These are phyloP conservation scores for Microstegium vimineum DNA, from an alignment of 176 grass and related monocot species.

Conservation along the genomic window DNA sequence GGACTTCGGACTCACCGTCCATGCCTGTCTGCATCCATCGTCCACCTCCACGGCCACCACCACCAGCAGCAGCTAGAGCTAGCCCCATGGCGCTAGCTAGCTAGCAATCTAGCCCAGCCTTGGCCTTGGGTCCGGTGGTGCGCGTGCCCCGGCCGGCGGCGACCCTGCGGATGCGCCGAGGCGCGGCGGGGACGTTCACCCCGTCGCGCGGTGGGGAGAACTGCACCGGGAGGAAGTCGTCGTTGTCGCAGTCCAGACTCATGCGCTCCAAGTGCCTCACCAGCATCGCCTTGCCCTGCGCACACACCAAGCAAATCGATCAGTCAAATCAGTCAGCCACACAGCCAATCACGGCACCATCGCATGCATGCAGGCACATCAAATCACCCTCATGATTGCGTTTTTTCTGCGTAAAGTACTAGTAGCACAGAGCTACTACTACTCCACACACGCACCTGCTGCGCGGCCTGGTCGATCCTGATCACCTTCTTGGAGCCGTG, in stretches of 20 bases:
- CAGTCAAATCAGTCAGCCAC: background rate
- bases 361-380: background rate
- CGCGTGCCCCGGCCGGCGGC: too few species aligned
- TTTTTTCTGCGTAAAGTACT: background rate
- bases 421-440: too few species aligned
- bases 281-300: slow-evolving; percentile 39
- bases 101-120: background rate
- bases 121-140: too few species aligned
- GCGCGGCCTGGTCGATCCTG: slow-evolving; percentile 32
- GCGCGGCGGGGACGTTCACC: background rate
- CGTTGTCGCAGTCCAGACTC: slow-evolving; percentile 31
- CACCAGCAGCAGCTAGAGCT: background rate
- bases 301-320: too few species aligned
- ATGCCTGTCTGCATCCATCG: too few species aligned
- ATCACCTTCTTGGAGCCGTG: slow-evolving; percentile 41
- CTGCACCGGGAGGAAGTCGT: slow-evolving; percentile 53
- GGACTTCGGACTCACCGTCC: background rate
- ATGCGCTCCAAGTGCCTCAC: slow-evolving; percentile 23
- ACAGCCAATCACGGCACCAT: background rate
- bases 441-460: too few species aligned
- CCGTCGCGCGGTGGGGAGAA: slow-evolving; percentile 58
- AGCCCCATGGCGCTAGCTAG: too few species aligned
- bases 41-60: background rate
- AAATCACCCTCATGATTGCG: background rate
- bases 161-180: background rate